Conservation (phyloP, 1,284 basidiomycete genomes). For the Moniliophthora roreri region DNA sequence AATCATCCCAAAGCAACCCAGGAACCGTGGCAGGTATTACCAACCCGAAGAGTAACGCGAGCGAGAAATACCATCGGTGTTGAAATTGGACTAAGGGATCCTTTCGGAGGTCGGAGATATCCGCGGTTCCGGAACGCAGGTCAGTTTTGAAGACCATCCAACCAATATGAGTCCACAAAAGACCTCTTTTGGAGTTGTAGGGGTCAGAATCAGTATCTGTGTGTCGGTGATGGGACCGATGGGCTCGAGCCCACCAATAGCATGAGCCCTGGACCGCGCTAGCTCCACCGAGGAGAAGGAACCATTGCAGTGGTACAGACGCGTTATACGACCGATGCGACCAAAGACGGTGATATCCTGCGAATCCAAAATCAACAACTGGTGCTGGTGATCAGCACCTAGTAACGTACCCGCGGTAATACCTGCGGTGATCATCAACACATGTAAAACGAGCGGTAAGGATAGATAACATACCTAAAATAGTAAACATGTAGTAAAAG, state of each 20-base stretch:
- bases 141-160: constrained; percentile 89
- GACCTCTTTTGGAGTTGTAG: constrained; percentile 82
- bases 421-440: constrained; percentile 34
- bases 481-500: constrained; percentile 76
- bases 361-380: constrained; percentile 6
- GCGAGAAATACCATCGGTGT: constrained; percentile 73
- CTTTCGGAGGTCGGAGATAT: constrained; percentile 77
- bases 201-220: constrained; percentile 87
- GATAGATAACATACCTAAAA: constrained; percentile 47
- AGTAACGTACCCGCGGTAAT: constrained; percentile 56
- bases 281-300: constrained; percentile 76
- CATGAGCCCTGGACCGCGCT: constrained; percentile 90
- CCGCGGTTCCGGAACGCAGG: constrained; percentile 74
- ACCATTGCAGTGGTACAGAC: constrained; percentile 69
- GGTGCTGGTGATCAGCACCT: background rate
- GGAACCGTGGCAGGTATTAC: constrained; percentile 74
- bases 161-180: constrained; percentile 84
- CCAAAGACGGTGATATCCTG: constrained; percentile 90
- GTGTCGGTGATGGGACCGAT: constrained; percentile 84
- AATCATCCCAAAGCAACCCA: constrained; percentile 81
- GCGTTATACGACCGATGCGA: constrained; percentile 90
- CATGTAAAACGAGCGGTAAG: constrained; percentile 14
- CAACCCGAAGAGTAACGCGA: constrained; percentile 70
- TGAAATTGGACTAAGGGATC: constrained; percentile 83
- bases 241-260: constrained; percentile 91